Evolutionary conservation across 2,329 filamentous ascomycete species (phyloP).

Genomic region (Aspergillus brasiliensis): DNA sequence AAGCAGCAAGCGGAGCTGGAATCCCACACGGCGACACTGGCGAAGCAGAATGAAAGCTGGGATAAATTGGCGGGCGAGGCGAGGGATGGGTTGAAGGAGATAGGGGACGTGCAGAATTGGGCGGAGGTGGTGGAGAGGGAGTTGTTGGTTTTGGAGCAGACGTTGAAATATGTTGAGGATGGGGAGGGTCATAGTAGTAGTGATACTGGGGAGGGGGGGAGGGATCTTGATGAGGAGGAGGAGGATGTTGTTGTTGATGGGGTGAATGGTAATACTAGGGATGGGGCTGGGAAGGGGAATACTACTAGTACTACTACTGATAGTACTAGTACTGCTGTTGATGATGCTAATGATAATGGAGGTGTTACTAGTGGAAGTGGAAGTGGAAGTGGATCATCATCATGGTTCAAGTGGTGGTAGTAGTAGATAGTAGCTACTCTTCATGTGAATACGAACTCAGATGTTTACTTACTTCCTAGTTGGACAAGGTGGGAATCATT

Average conservation of each 20-base stretch:
- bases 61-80: constrained; percentile 57
- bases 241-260: constrained; percentile 6
- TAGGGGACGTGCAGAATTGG: constrained; percentile 68
- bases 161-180: constrained; percentile 40
- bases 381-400: no score
- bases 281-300: no score
- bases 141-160: constrained; percentile 48
- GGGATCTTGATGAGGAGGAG: neutral
- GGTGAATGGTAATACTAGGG: neutral
- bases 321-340: no score
- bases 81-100: constrained; percentile 60
- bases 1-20: constrained; percentile 59
- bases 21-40: constrained; percentile 52
- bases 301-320: no score
- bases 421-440: no score
- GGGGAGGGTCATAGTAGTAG: neutral
- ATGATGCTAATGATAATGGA: no score
- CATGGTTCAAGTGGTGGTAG: no score
- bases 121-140: constrained; percentile 61
- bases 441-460: no score
- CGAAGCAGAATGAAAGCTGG: constrained; percentile 57
- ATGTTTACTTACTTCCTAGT: no score
- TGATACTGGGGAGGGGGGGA: constrained; percentile 7
- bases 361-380: no score
- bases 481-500: no score